Evolutionary conservation across 495 filamentous ascomycete species (phyloP).

Genomic region (Immersiella caudata): DNA sequence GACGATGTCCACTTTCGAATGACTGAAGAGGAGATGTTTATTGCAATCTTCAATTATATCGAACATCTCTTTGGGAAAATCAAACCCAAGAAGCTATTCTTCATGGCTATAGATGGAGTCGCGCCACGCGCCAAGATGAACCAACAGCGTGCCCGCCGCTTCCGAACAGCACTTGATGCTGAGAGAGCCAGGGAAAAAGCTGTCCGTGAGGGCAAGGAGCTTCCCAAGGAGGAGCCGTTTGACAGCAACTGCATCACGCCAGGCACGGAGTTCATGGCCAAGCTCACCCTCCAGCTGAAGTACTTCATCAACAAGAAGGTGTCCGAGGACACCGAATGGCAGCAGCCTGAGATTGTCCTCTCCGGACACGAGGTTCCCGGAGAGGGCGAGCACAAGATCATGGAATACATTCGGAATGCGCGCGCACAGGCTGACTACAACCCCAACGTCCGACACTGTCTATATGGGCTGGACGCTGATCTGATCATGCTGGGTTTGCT

Average conservation of each 20-base stretch:
- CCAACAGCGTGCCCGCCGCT: constrained; percentile 93
- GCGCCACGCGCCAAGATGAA: constrained; percentile 99
- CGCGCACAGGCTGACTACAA: constrained; percentile 94
- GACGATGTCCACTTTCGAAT: constrained; percentile 89
- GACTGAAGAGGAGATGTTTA: constrained; percentile 98
- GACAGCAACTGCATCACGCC: constrained; percentile 99
- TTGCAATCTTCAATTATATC: constrained; percentile 99
- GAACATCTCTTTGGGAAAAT: constrained; percentile 99
- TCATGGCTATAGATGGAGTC: constrained; percentile 99
- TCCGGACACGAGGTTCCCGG: constrained; percentile 99
- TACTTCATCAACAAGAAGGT: constrained; percentile 99
- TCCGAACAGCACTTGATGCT: constrained; percentile 89
- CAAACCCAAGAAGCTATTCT: constrained; percentile 96
- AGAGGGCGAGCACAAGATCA: constrained; percentile 99
- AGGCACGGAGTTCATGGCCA: constrained; percentile 93
- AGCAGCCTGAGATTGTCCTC: constrained; percentile 90
- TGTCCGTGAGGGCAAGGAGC: constrained; percentile 79
- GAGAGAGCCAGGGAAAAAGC: constrained; percentile 90
- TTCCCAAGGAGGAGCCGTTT: constrained; percentile 94
- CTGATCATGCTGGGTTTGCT: constrained; percentile 97
- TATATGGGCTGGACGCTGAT: constrained; percentile 97
- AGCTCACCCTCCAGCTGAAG: constrained; percentile 88
- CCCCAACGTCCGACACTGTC: constrained; percentile 93
- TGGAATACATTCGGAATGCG: constrained; percentile 97
- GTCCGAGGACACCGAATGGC: constrained; percentile 95